These are phyloP conservation scores for Metschnikowia chrysomelidarum DNA, from an alignment of 805 yeast species.

Conservation along the genomic window DNA sequence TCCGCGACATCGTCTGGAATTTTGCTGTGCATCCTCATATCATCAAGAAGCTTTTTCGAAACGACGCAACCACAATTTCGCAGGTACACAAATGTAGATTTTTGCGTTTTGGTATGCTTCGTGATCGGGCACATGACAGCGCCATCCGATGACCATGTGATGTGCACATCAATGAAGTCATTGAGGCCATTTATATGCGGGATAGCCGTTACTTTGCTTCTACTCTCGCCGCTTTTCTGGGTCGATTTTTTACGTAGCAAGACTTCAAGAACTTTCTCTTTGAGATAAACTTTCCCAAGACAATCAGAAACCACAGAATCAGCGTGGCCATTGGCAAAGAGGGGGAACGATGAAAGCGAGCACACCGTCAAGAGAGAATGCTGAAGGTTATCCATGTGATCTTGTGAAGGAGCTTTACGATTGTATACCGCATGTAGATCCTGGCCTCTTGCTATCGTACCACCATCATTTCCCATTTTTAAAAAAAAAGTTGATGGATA, in stretches of 20 bases:
- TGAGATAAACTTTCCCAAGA: slow-evolving; percentile 62
- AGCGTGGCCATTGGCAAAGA: slow-evolving; percentile 28
- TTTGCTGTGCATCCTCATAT: slow-evolving; percentile 15
- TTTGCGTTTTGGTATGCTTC: slow-evolving; percentile 17
- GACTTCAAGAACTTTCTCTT: slow-evolving; percentile 58
- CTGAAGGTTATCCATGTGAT: slow-evolving; percentile 20
- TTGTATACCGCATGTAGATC: slow-evolving; percentile 41
- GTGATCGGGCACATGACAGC: slow-evolving; percentile 34
- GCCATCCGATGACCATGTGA: slow-evolving; percentile 13
- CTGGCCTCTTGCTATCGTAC: slow-evolving; percentile 59
- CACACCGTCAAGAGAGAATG: slow-evolving; percentile 47
- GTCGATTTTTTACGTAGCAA: slow-evolving; percentile 39
- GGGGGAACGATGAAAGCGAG: slow-evolving; percentile 39
- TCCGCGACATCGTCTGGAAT: slow-evolving; percentile 8
- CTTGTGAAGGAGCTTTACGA: not conserved
- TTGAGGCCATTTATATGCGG: slow-evolving; percentile 14
- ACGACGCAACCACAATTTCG: slow-evolving; percentile 42
- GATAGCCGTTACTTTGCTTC: not conserved
- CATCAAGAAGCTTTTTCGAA: slow-evolving; percentile 23
- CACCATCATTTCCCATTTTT: slow-evolving; percentile 61
- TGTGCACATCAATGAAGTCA: slow-evolving; percentile 15
- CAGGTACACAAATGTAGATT: slow-evolving; percentile 26
- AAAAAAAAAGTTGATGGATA: not conserved
- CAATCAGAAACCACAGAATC: slow-evolving; percentile 65
- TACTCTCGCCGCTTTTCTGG: not conserved